Evolutionary conservation across 73 alveolate genomes (phyloP), one percentile per base, ranked within the genome.

Genomic region (Symbiodinium pilosum): DNA sequence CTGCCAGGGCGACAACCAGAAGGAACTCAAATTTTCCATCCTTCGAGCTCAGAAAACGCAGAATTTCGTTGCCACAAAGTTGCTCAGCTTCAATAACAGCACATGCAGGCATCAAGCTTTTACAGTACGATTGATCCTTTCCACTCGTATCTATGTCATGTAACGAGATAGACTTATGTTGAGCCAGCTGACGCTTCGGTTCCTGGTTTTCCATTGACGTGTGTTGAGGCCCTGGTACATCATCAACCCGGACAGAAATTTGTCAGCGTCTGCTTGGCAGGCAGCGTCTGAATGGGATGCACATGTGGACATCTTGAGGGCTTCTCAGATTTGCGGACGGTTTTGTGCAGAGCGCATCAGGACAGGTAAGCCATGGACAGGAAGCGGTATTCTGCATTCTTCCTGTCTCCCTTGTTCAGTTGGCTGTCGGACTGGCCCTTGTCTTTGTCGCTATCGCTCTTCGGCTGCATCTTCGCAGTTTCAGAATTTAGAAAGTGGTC

Each of bases 181-280:
- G n/a, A n/a, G n/a, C n/a, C n/a, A n/a, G n/a, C n/a, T n/a, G n/a
- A n/a, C n/a, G n/a, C n/a, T n/a, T n/a, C n/a, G n/a, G n/a, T n/a
- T n/a, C n/a, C n/a, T n/a, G n/a, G n/a, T n/a, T n/a, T n/a, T n/a
- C n/a, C n/a, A n/a, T n/a, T n/a, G n/a, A n/a, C n/a, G n/a, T n/a
- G n/a, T n/a, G n/a, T n/a, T n/a, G 28, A 89, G 95, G 95, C 95
- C 95, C 24, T 89, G 95, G 95, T 89, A 89, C 47, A 36, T 89
- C 73, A 68, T 89, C 87, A 89, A 89, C 71, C 95, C 86, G 7
- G 95, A 89, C 7, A 41, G 87, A 28, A 89, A 84, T 59, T 28
- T 38, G 3, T 16, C 43, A 12, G 95, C 51, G 4, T 64, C 39
- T n/a, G 47, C 75, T 30, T 89, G 95, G 95, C 95, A 89, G 95